Evolutionary conservation across 331 rosid genomes (phyloP), one percentile per base, ranked within the genome.

Genomic region (Telfairia occidentalis): DNA sequence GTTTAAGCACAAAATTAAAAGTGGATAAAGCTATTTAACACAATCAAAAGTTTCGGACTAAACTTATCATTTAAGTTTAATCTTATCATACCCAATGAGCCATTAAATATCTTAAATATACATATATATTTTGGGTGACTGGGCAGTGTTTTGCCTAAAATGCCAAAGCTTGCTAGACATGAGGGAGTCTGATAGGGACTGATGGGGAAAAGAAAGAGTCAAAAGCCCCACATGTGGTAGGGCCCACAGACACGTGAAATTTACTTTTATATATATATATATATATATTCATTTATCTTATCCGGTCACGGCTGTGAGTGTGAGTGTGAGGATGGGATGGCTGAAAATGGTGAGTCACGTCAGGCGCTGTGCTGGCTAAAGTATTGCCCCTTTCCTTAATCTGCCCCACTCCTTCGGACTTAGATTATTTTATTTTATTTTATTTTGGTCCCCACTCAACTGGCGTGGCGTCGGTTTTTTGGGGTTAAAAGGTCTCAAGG

Each of bases 211-310:
- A 2, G 40, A 8, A 2, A 30, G 61, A n/a, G 10, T 9, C 30
- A 26, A 48, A 37, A 18, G 67, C 67, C 71, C 80, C 80, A 80
- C 80, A 59, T 69, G 80, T 60, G 81, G 83, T 76, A 28, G 82
- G 80, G 37, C 77, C 88, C 76, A 55, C 9, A 48, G 81, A 50
- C 86, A 85, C 86, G 88, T 85, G 88, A 84, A 79, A 60, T 23
- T 59, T 57, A 2, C 24, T 55, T 3, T 6, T 5, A 48, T 9
- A 11, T 58, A n/a, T n/a, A n/a, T n/a, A n/a, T n/a, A n/a, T n/a
- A 32, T 5, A 43, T 1, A 43, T 12, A 13, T 23, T 40, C 5
- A 71, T 15, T 19, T 34, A 83, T 83, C 88, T 82, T 82, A 85
- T 82, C 86, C 71, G 37, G 72, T 82, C 82, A 71, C 81, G 79